Base-by-base conservation (phyloP, 23 red algal species). In the Chondrus crispus region DNA sequence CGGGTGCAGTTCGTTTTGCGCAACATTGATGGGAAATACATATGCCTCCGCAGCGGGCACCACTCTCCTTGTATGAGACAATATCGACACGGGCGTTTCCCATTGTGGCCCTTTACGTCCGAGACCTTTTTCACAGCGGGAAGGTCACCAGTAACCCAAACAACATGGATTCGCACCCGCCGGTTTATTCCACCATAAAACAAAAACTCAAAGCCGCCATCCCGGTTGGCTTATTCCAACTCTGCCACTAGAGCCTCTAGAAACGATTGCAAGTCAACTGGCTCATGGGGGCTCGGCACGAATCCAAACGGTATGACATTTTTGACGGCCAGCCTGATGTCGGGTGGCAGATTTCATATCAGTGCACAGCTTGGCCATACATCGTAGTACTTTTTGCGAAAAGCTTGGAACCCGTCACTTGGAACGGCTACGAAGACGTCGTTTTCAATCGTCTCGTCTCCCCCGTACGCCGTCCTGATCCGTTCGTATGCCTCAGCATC, bases 21-120 rank as follows among this genome's bases (percentile, higher is more conserved):
- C 26, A 77, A 47, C 26, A 77, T 50, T 33, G 30, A 50, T 14
- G 40, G 72, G 52, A 77, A 45, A 28, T 77, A 77, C 18, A 50
- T 50, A 48, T 77, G 40, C 30, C 72, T 43, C 2, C 20, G 3
- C 33, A 47, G 18, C 30, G 42, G 2, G 30, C 44, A 77, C 72
- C 38, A 77, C 22, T 50, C 13, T 3, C 38, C 42, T n/a, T 43
- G 3, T 48, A 77, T 47, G 2, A 12, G 2, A 40, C 72, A 77
- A 5, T 77, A 77, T 22, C 72, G 3, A 48, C 72, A 77, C 3
- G 72, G 72, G 3, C n/a, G 2, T 48, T 77, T 77, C 4, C 40
- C 72, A 77, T 48, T 77, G 39, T 77, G 72, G 52, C 72, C 72
- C 52, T 77, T 77, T 3, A 77, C 35, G 10, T 8, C 72, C 47